Percentiles rank a stretch among this genome's conserved stretches.
Evolutionary conservation across 2,329 filamentous ascomycete species (phyloP).

Genomic region (Ceratocystis variospora): DNA sequence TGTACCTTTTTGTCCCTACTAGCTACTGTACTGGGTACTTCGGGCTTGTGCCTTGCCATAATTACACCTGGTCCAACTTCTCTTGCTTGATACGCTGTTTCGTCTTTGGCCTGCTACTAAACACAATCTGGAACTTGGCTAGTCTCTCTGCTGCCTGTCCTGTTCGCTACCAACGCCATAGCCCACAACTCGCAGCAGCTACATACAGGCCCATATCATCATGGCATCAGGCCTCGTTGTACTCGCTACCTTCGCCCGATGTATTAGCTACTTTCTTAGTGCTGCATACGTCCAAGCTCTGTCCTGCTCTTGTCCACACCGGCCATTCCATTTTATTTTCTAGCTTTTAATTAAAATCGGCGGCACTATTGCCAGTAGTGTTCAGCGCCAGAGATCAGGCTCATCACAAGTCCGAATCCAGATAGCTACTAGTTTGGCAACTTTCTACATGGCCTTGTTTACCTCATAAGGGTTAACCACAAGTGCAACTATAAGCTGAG

Average conservation of each 20-base stretch:
- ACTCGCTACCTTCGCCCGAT: too few relatives aligned
- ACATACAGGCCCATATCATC: background rate
- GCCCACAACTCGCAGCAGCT: background rate
- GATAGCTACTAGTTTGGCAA: background rate
- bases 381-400: background rate
- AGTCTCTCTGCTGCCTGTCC: background rate
- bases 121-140: background rate
- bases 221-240: background rate
- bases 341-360: background rate
- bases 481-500: background rate
- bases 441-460: background rate
- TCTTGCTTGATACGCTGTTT: too few relatives aligned
- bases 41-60: too few relatives aligned
- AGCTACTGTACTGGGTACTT: too few relatives aligned
- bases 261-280: background rate
- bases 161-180: background rate
- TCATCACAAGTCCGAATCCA: background rate
- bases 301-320: background rate
- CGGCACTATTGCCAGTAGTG: background rate
- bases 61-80: too few relatives aligned
- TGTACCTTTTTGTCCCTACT: too few relatives aligned
- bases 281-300: slow-evolving; percentile 5
- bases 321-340: background rate
- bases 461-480: background rate
- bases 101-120: too few relatives aligned